Evolutionary conservation across 495 filamentous ascomycete species (phyloP), one percentile per base, ranked within the genome.

Genomic region (Hypoxylon cercidicola): DNA sequence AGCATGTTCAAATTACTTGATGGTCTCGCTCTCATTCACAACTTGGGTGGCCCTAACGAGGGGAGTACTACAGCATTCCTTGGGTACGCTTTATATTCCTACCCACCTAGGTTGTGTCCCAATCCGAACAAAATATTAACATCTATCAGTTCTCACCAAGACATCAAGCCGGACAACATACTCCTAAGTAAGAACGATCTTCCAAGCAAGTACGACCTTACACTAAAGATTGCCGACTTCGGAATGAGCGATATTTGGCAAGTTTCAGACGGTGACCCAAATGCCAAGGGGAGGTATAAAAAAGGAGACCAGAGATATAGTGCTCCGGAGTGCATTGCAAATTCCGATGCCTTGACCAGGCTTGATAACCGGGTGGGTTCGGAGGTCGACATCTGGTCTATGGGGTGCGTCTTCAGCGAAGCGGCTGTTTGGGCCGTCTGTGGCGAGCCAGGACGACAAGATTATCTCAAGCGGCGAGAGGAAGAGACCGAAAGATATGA

Each of bases 391-490:
- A 46, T 46, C 19, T 46, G 43, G 43, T 46, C 43, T n/a, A 12
- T 46, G 21, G 43, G 43, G 1, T 46, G 43, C 19, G 43, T 46
- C 43, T 46, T 46, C 19, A 46, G 43, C 19, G 43, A 46, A n/a
- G 43, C 43, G 4, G 43, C 43, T 8, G 43, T 46, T 12, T 46
- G 43, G 43, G 43, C 43, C 5, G 43, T 46, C 2, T 46, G 43
- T 12, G 43, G 43, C 43, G 18, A 46, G 19, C 18, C 18, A 13
- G 43, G 43, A 10, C 43, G 11, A 28, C 19, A 46, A 16, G 19
- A 28, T 9, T 46, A 46, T 23, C 2, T 21, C 19, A 13, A 25
- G 11, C 18, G 43, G 15, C 43, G 43, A 9, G 5, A 23, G 7
- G 19, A 46, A 4, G 43, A 46, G 43, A 46, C 43, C 1, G 6